Evolutionary conservation across 163 green algal genomes (phyloP).

Genomic region (Chlorella variabilis): DNA sequence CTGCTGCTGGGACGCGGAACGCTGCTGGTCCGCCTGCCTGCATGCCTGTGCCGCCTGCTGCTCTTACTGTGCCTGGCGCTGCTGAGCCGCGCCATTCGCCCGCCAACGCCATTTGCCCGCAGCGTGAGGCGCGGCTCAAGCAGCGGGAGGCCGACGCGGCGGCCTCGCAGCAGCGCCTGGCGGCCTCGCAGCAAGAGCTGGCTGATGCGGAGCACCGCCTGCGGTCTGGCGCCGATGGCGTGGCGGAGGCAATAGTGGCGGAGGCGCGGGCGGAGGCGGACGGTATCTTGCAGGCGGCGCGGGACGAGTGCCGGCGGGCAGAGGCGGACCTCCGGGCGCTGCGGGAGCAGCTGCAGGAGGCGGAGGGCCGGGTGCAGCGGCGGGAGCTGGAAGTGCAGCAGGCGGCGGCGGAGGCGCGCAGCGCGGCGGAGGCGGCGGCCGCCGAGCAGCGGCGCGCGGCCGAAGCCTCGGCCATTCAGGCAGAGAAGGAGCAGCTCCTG

Average conservation of each 20-base stretch:
- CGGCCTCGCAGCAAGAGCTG: slow-evolving; percentile 15
- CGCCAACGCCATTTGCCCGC: not conserved
- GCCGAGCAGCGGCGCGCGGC: slow-evolving; percentile 18
- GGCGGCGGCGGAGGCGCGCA: not conserved
- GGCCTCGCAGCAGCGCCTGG: slow-evolving; percentile 19
- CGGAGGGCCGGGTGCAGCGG: slow-evolving; percentile 5
- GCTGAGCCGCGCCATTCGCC: too few species aligned
- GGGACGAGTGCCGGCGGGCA: slow-evolving; percentile 27
- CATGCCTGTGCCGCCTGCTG: too few species aligned
- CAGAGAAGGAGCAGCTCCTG: slow-evolving; percentile 35
- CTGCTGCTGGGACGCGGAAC: too few species aligned
- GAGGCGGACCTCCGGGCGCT: slow-evolving; percentile 22
- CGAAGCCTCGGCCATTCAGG: slow-evolving; percentile 4
- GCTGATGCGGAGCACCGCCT: not conserved
- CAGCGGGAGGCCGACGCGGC: slow-evolving; percentile 13
- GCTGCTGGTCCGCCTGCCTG: not conserved
- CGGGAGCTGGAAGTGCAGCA: slow-evolving; percentile 19
- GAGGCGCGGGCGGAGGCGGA: slow-evolving; percentile 32
- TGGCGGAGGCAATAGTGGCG: slow-evolving; percentile 4
- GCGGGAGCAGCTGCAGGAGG: slow-evolving; percentile 26
- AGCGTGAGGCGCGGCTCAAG: slow-evolving; percentile 21
- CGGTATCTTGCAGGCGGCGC: slow-evolving; percentile 10
- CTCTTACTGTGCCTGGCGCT: too few species aligned
- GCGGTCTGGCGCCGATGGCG: not conserved
- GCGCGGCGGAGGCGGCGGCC: not conserved